These are phyloP conservation scores for Cryptosporidium sp. DNA, from an alignment of 169 alveolate species.

Conservation along the genomic window DNA sequence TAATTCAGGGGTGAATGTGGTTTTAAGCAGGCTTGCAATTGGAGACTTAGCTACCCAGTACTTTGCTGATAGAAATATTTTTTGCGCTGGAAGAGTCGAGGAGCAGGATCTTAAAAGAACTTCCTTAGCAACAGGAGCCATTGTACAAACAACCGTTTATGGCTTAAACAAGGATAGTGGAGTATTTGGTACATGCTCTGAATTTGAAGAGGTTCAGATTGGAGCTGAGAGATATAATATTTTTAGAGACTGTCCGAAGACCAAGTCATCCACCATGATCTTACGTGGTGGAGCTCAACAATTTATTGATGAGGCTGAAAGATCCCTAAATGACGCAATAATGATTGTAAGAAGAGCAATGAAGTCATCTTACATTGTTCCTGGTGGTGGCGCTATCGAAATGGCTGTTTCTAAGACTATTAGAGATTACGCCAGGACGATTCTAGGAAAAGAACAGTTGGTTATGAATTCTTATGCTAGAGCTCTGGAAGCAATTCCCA, in stretches of 20 bases:
- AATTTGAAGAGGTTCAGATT: conserved; percentile 96
- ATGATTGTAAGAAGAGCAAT: conserved; percentile 95
- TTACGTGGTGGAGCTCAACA: conserved; percentile 99
- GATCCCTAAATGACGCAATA: conserved; percentile 97
- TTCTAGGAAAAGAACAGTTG: conserved; percentile 93
- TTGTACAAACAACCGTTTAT: conserved; percentile 93
- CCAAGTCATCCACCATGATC: conserved; percentile 93
- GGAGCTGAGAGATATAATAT: conserved; percentile 97
- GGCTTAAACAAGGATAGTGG: conserved; percentile 90
- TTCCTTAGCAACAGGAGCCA: conserved; percentile 96
- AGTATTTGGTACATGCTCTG: conserved; percentile 94
- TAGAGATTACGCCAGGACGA: conserved; percentile 86
- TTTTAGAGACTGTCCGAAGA: conserved; percentile 92
- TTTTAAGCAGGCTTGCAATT: conserved; percentile 95
- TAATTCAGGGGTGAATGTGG: conserved; percentile 93
- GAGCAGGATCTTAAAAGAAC: conserved; percentile 94
- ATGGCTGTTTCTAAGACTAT: conserved; percentile 79
- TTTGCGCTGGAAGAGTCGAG: conserved; percentile 98
- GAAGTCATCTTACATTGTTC: conserved; percentile 91
- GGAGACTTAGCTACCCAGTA: conserved; percentile 99
- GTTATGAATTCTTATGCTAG: conserved; percentile 94
- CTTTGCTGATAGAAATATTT: conserved; percentile 95
- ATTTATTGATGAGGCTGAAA: conserved; percentile 97
- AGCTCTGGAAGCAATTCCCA: conserved; percentile 96
- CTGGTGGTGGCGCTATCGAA: conserved; percentile 99